Evolutionary conservation across 495 filamentous ascomycete genomes (phyloP).

Genomic region (Astrothelium subdiscretum): DNA sequence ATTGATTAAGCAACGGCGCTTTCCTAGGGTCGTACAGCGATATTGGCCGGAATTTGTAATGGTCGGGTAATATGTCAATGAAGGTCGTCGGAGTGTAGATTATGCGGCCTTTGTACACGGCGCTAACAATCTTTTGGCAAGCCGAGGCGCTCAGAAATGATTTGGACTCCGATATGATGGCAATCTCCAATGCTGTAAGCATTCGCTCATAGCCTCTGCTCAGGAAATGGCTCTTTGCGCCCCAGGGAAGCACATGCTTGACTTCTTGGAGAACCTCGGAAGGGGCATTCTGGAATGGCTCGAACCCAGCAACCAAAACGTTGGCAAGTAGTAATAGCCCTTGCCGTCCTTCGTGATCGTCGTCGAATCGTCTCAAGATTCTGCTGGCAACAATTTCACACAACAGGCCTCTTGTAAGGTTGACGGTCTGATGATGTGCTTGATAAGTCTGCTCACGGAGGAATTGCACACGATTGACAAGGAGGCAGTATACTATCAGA

Average conservation of each 20-base stretch:
- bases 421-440: slow-evolving; percentile 57
- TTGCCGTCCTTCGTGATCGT: slow-evolving; percentile 48
- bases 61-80: slow-evolving; percentile 60
- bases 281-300: slow-evolving; percentile 59
- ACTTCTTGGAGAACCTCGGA: slow-evolving; percentile 41
- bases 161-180: slow-evolving; percentile 58
- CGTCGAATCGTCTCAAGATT: slow-evolving; percentile 54
- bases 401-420: slow-evolving; percentile 51
- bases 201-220: slow-evolving; percentile 45
- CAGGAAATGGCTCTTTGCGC: slow-evolving; percentile 24
- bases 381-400: slow-evolving; percentile 59
- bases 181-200: slow-evolving; percentile 56
- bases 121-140: slow-evolving; percentile 59
- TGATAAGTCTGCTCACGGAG: slow-evolving; percentile 53
- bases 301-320: slow-evolving; percentile 60
- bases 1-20: slow-evolving; percentile 60
- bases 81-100: slow-evolving; percentile 60
- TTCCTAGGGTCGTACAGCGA: slow-evolving; percentile 56
- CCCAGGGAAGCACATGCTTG: slow-evolving; percentile 34
- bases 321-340: slow-evolving; percentile 56
- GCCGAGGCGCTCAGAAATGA: slow-evolving; percentile 53
- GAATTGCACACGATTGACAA: slow-evolving; percentile 61
- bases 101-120: slow-evolving; percentile 54
- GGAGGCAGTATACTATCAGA: slow-evolving; percentile 51
- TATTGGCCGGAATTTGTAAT: slow-evolving; percentile 61